Evolutionary conservation across 306 rosid genomes (phyloP).

Genomic region (Cicer bijugum): DNA sequence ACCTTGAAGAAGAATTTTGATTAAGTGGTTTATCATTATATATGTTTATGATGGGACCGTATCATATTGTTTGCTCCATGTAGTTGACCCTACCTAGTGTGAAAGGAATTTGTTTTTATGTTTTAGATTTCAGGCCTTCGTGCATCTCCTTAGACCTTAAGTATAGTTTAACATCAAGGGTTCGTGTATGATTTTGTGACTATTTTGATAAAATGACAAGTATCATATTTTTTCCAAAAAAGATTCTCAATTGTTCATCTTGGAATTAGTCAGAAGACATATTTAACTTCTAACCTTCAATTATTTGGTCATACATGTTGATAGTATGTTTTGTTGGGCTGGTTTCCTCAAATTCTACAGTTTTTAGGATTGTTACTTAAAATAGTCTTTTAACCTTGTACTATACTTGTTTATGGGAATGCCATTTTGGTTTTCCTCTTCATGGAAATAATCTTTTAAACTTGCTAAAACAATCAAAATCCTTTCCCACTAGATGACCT

Average conservation of each 20-base stretch:
- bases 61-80: not conserved
- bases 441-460: not conserved
- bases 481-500: not conserved
- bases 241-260: not conserved
- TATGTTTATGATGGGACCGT: not conserved
- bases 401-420: conserved; percentile 8
- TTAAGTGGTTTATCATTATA: not conserved
- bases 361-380: conserved; percentile 9
- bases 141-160: not conserved
- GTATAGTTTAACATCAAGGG: conserved; percentile 12
- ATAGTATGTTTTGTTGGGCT: not conserved
- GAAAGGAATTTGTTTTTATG: not conserved
- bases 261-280: not conserved
- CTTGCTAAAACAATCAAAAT: not conserved
- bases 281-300: conserved; percentile 9
- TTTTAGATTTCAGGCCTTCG: not conserved
- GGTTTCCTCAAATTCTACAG: conserved; percentile 19
- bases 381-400: not conserved
- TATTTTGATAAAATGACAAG: conserved; percentile 29
- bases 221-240: not conserved
- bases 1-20: not conserved
- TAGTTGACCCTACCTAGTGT: not conserved
- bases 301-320: not conserved
- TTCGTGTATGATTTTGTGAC: not conserved
- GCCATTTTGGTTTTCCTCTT: conserved; percentile 1